Base-by-base conservation (phyloP, 2,329 filamentous ascomycete species). In the Aspergillus novoparasiticus region DNA sequence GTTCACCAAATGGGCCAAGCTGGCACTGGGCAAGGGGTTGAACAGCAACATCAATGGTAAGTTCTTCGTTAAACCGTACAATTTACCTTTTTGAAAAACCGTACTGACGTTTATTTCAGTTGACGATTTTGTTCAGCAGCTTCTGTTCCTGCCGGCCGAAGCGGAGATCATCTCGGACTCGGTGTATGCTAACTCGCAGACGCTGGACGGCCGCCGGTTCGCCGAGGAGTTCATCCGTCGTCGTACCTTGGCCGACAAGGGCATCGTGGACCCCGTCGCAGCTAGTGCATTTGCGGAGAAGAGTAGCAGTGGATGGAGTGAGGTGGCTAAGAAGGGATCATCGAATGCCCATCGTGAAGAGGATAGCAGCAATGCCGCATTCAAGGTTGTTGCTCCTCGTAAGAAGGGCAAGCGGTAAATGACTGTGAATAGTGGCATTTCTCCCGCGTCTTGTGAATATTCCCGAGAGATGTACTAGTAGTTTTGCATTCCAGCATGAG, bases 211-310 rank as follows among this genome's bases (percentile, higher is more conserved):
- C 0, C 90, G 91, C 57, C 93, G 96, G 73, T 98, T 98, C 74
- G 93, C 93, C 0, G 92, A 96, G 64, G 95, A 99, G 77, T 99
- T 95, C 74, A 87, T 98, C 63, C 91, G 94, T 39, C 93, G 94
- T 71, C 94, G 94, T 81, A 96, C 91, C 84, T 87, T 96, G 1
- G 94, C 95, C 0, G 94, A 98, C 70, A 95, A 94, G 82, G 95
- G 95, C 45, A 86, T 97, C 46, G 84, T 96, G 21, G 90, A 91
- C 60, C 84, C 87, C 19, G 83, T 86, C 55, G 84, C 80, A 57
- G 80, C 81, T 41, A 85, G 81, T 60, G 85, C 87, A 3, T 84
- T 82, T 39, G 80, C 73, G 6, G 81, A 83, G 67, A 82, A 80
- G 68, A 82, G 80, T 30, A 81, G 84, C 30, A 89, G 91, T 60